Percentiles rank a stretch among this genome's conserved stretches.
Conservation (phyloP, 169 alveolate genomes). For the Cryptosporidium canis region DNA sequence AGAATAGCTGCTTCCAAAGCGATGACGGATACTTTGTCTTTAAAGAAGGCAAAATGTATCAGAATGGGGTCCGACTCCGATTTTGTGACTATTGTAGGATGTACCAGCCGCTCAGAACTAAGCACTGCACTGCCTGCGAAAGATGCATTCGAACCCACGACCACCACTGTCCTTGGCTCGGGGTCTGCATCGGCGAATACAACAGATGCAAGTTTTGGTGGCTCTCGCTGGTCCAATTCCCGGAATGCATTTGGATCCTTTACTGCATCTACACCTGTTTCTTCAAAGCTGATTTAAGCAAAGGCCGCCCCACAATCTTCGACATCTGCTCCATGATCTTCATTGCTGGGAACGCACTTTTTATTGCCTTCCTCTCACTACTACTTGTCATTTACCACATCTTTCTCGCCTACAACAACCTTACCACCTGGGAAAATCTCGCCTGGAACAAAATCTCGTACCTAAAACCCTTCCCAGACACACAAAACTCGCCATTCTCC, state of each 20-base stretch:
- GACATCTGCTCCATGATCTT: background rate
- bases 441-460: constrained; percentile 76
- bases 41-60: constrained; percentile 66
- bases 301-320: constrained; percentile 23
- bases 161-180: constrained; percentile 93
- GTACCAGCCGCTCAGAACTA: constrained; percentile 84
- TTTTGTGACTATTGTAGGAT: constrained; percentile 83
- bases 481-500: constrained; percentile 50
- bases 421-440: constrained; percentile 78
- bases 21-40: constrained; percentile 47
- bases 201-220: constrained; percentile 76
- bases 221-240: constrained; percentile 74
- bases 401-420: constrained; percentile 66
- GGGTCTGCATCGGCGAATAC: constrained; percentile 84
- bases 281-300: constrained; percentile 9
- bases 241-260: constrained; percentile 69
- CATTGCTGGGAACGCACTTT: constrained; percentile 25
- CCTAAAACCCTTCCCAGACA: constrained; percentile 71
- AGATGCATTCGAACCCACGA: constrained; percentile 88
- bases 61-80: constrained; percentile 73
- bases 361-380: constrained; percentile 60
- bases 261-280: constrained; percentile 19
- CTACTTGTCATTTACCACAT: constrained; percentile 72
- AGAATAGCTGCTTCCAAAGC: constrained; percentile 40
- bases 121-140: constrained; percentile 87